Evolutionary conservation across 352 stramenopile species (phyloP), one percentile per base, ranked within the genome.

Genomic region (Pythium rishiriense): DNA sequence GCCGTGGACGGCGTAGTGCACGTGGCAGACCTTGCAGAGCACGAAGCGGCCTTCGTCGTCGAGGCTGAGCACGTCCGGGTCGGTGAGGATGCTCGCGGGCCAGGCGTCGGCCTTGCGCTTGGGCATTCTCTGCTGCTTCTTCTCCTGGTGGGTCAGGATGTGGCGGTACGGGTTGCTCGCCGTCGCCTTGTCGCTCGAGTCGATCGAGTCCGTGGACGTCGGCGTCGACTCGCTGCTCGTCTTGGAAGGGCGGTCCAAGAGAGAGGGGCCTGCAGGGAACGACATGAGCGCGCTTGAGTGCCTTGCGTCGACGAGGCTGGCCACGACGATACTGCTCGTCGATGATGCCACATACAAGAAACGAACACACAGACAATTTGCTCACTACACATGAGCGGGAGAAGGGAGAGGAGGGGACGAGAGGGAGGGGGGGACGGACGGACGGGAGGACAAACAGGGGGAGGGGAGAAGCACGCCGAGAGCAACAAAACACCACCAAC

Each of bases 71-170:
- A 92, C 81, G 62, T 92, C 83, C 10, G 78, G 72, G 54, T 92
- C 83, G 15, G 64, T 60, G 49, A 89, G 58, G 69, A 92, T 90
- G 60, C 76, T 88, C 42, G 76, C 51, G 12, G 83, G 83, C 83
- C 83, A 92, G 73, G 78, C 75, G 26, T 88, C 85, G n/a, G 83
- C 81, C 61, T 89, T 92, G 50, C 81, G 81, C 67, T 92, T 90
- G 46, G 83, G 83, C 83, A 89, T 75, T 29, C 65, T 59, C 47
- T 72, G 68, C 58, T 76, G 74, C 58, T 79, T 79, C 64, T 71
- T 71, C 50, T 76, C 72, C 37, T 76, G 68, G 58, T 79, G 68
- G 14, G 72, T 76, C 17, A 79, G 49, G 31, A 79, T 74, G 47
- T 74, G 56, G 31, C 68, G 22, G 29, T 72, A 72, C 3, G 52